A percentile compares a stretch with the other conserved stretches of the same genome.
These are phyloP conservation scores for Claviceps humidiphila DNA, from an alignment of 2,329 filamentous ascomycete species.

Conservation along the genomic window DNA sequence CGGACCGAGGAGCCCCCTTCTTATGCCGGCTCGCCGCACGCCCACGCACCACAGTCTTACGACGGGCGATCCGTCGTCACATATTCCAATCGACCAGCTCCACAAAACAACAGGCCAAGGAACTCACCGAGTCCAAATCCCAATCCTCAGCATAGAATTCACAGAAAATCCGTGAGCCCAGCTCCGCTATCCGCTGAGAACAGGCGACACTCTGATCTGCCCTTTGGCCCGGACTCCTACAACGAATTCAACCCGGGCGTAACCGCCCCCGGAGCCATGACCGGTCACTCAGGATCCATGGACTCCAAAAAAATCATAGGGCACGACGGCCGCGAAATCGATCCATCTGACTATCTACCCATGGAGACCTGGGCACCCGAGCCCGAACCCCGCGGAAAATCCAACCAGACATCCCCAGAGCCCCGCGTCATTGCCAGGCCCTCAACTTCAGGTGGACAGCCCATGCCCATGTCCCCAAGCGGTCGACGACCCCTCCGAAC, in stretches of 20 bases:
- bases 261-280: slow-evolving; percentile 21
- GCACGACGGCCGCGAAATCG: slow-evolving; percentile 62
- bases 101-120: slow-evolving; percentile 14
- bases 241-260: slow-evolving; percentile 54
- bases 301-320: slow-evolving; percentile 58
- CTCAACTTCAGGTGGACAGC: slow-evolving; percentile 38
- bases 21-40: slow-evolving; percentile 16
- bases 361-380: slow-evolving; percentile 68
- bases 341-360: slow-evolving; percentile 69
- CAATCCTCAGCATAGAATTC: slow-evolving; percentile 38
- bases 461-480: slow-evolving; percentile 34
- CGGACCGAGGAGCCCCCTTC: slow-evolving; percentile 18
- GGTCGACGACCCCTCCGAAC: slow-evolving; percentile 40
- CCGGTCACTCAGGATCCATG: slow-evolving; percentile 23
- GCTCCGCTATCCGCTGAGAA: slow-evolving; percentile 39
- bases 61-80: slow-evolving; percentile 27
- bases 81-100: slow-evolving; percentile 22
- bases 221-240: slow-evolving; percentile 66
- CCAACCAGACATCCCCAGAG: slow-evolving; percentile 16
- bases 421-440: slow-evolving; percentile 30
- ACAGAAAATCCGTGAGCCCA: slow-evolving; percentile 63
- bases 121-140: slow-evolving; percentile 27
- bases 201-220: slow-evolving; percentile 45
- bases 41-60: slow-evolving; percentile 27
- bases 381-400: slow-evolving; percentile 40